Base-by-base conservation (phyloP, 305 asterid genomes). In the Nicotiana rustica region DNA sequence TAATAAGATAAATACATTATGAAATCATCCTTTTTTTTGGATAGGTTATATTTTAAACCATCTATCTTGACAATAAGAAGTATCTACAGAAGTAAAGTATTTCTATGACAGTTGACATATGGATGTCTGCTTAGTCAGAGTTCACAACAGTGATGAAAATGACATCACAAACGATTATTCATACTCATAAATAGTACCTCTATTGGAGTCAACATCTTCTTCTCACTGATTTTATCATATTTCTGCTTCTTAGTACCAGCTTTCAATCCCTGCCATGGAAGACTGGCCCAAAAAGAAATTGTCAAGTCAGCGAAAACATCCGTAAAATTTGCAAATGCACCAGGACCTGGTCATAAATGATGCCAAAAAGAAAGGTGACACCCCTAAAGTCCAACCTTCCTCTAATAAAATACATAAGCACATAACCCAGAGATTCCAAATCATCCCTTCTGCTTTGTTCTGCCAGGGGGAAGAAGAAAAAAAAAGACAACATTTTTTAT, bases 391-490 rank as follows among this genome's bases (percentile, higher is more conserved):
- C 82, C 19, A 65, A 95, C 99, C 98, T 93, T 89, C 99, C 99
- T 85, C 99, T 94, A 57, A 95, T 93, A 83, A 95, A 95, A 88
- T 95, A 95, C 99, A 95, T 92, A 77, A 95, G 93, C 88, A 94
- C 99, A 91, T 90, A 95, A 85, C 99, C 99, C 86, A 95, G 98
- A 81, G 99, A 95, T 86, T 95, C 99, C 92, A 95, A 88, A 88
- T 95, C 98, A 87, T 95, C 99, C 83, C 99, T 94, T 84, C 99
- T 88, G 85, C 99, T 93, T 95, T 95, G 99, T 86, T 95, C 99
- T 95, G 93, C 77, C 83, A 84, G 80, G 71, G 82, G 35, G 35
- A 3, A 33, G 35, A 76, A 85, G 67, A 52, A 33, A 68, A 80
- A 65, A 36, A 80, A 41, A 81, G 78, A 15, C 6, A 33, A 15